Evolutionary conservation across 192 early-diverging fungal genomes (phyloP), one percentile per base, ranked within the genome.

Genomic region (Linnemannia zychae): DNA sequence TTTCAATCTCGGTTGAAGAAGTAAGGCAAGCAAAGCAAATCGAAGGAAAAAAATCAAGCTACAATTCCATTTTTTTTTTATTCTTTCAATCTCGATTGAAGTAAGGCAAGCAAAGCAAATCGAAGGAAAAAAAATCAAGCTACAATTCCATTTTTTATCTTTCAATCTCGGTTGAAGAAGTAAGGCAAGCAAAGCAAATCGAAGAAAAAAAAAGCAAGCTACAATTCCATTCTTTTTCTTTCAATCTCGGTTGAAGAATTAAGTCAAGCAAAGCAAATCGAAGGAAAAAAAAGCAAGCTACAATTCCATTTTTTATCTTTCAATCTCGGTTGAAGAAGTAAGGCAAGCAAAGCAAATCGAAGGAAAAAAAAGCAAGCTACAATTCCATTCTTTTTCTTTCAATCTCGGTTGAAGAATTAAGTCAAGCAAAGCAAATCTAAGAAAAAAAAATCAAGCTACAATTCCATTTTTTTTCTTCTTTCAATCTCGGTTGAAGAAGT

Each of bases 151-250:
- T 1, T 57, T 11, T 28, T 53, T 22, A n/a, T 53, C 22, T 57
- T 57, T 57, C n/a, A 57, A 57, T n/a, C 53, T 57, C 22, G 53
- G 53, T 57, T 57, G n/a, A 57, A n/a, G 22, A n/a, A n/a, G n/a
- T 22, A 52, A 52, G n/a, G n/a, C n/a, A n/a, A 52, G 50, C 50
- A 52, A 22, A 52, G n/a, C n/a, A 44, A 44, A 3, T 3, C 40
- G 9, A 44, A 44, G 22, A 20, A 57, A 57, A n/a, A 11, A 3
- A 63, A 31, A 28, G n/a, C n/a, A n/a, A n/a, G n/a, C n/a, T n/a
- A n/a, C 49, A 18, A 18, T 18, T 18, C 15, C 15, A 17, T 1
- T 57, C 1, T 28, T 53, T 22, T 53, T 53, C 22, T 57, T 57
- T 57, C n/a, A 57, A 57, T n/a, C 53, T 57, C 22, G 53, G 53